Evolutionary conservation across 176 grass and related monocot genomes (phyloP).

Genomic region (Areca catechu): DNA sequence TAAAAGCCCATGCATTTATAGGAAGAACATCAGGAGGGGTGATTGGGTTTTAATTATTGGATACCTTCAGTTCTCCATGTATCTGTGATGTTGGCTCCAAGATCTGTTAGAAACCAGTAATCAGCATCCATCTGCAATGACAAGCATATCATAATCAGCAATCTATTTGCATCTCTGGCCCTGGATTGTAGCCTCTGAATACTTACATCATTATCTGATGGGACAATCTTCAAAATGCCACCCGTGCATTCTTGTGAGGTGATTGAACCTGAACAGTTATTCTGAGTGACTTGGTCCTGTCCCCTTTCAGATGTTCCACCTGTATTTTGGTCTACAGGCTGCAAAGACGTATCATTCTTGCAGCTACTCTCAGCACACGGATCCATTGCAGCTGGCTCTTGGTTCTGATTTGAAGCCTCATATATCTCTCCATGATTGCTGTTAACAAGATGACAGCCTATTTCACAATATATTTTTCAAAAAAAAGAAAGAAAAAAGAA

Average conservation of each 20-base stretch:
- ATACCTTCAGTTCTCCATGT: constrained; percentile 51
- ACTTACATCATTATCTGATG: constrained; percentile 53
- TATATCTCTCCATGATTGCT: constrained; percentile 40
- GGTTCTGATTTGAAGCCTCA: constrained; percentile 5
- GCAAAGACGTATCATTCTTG: constrained; percentile 13
- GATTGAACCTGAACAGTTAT: constrained; percentile 27
- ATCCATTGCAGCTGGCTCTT: constrained; percentile 10
- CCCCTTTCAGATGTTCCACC: constrained; percentile 21
- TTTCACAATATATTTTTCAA: background rate
- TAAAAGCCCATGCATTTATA: too few relatives aligned
- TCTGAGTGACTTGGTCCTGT: constrained; percentile 14
- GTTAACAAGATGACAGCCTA: constrained; percentile 3
- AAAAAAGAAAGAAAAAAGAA: constrained; percentile 10
- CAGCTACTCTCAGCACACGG: constrained; percentile 7
- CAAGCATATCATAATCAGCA: constrained; percentile 12
- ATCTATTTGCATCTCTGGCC: background rate
- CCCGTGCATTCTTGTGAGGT: constrained; percentile 31
- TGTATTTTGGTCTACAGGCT: constrained; percentile 28
- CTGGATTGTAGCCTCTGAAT: background rate
- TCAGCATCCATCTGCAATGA: constrained; percentile 64
- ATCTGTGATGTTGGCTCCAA: constrained; percentile 42
- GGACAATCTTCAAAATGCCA: constrained; percentile 60
- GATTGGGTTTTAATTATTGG: constrained; percentile 5
- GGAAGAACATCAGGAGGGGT: too few relatives aligned
- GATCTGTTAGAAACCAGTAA: constrained; percentile 75